Evolutionary conservation across 75 land plant species (phyloP).

Genomic region (Selaginella moellendorffii): DNA sequence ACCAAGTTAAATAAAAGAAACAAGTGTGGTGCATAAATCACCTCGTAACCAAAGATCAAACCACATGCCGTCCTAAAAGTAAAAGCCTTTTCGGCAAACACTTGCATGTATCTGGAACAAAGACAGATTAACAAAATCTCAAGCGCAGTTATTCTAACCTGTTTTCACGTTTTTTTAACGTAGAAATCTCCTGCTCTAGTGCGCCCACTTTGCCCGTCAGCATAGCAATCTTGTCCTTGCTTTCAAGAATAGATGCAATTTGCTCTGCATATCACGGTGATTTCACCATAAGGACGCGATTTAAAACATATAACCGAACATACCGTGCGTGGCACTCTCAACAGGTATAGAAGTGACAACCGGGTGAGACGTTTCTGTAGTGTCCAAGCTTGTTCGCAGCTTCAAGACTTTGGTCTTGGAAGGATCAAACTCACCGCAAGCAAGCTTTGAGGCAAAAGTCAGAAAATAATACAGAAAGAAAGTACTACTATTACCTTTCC

Average conservation of each 20-base stretch:
- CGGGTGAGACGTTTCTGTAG: not conserved
- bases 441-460: too few relatives aligned
- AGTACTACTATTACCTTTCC: not conserved
- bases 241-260: not conserved
- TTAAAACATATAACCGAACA: too few relatives aligned
- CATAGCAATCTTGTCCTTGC: not conserved
- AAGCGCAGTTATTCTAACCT: too few relatives aligned
- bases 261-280: not conserved
- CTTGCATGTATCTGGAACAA: not conserved
- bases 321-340: too few relatives aligned
- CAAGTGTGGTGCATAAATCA: not conserved
- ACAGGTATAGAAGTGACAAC: too few relatives aligned
- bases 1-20: not conserved
- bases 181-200: not conserved
- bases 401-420: not conserved
- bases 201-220: not conserved
- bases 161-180: not conserved
- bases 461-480: not conserved
- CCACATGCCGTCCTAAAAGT: not conserved
- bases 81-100: not conserved
- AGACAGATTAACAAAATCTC: too few relatives aligned
- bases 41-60: not conserved
- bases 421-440: not conserved
- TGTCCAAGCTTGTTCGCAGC: not conserved
- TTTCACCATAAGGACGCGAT: too few relatives aligned